Conservation (phyloP, 805 yeast genomes). For the Candida coquimbonensis region DNA sequence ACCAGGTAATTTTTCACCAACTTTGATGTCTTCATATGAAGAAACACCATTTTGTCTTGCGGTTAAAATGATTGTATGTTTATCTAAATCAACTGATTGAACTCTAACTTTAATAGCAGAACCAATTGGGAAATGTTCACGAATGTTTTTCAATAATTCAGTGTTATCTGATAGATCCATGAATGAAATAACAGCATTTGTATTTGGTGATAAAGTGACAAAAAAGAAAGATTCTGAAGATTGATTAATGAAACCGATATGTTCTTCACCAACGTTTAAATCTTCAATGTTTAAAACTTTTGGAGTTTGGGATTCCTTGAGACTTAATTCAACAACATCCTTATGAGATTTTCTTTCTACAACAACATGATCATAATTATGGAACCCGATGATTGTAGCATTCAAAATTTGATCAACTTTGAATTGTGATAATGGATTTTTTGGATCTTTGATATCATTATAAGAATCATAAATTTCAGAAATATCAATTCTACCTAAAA, state of each 20-base stretch:
- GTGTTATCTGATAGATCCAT: conserved; percentile 56
- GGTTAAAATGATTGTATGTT: conserved; percentile 40
- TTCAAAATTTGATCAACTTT: conserved; percentile 49
- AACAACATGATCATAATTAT: conserved; percentile 63
- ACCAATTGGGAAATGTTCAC: conserved; percentile 63
- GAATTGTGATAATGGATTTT: conserved; percentile 53
- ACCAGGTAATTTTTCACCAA: conserved; percentile 54
- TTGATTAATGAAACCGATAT: conserved; percentile 61
- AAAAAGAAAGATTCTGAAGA: conserved; percentile 52
- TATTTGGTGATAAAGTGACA: conserved; percentile 62
- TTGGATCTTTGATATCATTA: conserved; percentile 48
- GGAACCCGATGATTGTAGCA: conserved; percentile 70
- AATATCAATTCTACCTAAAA: conserved; percentile 73
- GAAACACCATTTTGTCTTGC: conserved; percentile 39
- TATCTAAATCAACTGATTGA: conserved; percentile 44
- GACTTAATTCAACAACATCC: conserved; percentile 57
- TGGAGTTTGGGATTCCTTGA: conserved; percentile 32
- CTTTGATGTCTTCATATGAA: conserved; percentile 41
- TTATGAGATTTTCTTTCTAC: conserved; percentile 50
- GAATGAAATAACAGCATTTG: conserved; percentile 59
- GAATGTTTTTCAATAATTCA: conserved; percentile 40
- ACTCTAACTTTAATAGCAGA: conserved; percentile 57
- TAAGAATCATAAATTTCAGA: conserved; percentile 55
- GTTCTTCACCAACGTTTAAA: conserved; percentile 42
- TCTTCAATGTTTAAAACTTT: conserved; percentile 33